A percentile compares a stretch with the other conserved stretches of the same genome.
Conservation (phyloP, 1,139 yeast genomes). For the Tardiomyces blankii region DNA sequence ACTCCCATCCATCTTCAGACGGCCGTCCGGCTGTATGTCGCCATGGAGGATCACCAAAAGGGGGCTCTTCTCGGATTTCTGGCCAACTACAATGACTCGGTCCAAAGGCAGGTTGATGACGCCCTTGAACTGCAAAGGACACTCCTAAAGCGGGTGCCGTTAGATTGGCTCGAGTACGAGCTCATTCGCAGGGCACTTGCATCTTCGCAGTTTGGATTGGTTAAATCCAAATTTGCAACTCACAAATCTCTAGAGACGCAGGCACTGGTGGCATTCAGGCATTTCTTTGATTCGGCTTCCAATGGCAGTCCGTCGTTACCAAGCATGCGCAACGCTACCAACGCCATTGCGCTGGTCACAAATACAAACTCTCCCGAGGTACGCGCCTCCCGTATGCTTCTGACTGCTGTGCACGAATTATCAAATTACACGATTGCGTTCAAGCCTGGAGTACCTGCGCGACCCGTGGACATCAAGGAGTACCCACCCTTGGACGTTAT, state of each 20-base stretch:
- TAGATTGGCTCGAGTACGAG: background rate
- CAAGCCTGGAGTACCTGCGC: constrained; percentile 19
- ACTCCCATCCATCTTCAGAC: too few species aligned
- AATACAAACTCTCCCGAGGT: constrained; percentile 6
- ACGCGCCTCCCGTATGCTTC: constrained; percentile 13
- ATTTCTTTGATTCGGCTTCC: background rate
- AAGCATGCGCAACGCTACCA: background rate
- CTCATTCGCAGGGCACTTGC: background rate
- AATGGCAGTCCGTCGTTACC: background rate
- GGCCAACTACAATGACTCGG: too few species aligned
- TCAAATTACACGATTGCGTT: constrained; percentile 20
- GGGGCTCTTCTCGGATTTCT: too few species aligned
- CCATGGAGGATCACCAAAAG: too few species aligned
- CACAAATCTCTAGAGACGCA: background rate
- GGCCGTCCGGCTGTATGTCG: too few species aligned
- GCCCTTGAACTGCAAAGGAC: background rate
- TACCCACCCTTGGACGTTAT: constrained; percentile 20
- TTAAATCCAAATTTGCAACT: background rate
- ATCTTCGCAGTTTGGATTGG: background rate
- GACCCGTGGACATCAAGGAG: constrained; percentile 16
- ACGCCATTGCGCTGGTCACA: background rate
- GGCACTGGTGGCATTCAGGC: background rate
- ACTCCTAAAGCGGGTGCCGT: background rate
- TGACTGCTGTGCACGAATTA: constrained; percentile 19
- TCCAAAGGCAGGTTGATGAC: too few species aligned